A percentile compares a stretch with the other conserved stretches of the same genome.
phyloP scores from a whole-genome alignment of 192 early-diverging fungal species.

The Powellomyces hirtus region DNA sequence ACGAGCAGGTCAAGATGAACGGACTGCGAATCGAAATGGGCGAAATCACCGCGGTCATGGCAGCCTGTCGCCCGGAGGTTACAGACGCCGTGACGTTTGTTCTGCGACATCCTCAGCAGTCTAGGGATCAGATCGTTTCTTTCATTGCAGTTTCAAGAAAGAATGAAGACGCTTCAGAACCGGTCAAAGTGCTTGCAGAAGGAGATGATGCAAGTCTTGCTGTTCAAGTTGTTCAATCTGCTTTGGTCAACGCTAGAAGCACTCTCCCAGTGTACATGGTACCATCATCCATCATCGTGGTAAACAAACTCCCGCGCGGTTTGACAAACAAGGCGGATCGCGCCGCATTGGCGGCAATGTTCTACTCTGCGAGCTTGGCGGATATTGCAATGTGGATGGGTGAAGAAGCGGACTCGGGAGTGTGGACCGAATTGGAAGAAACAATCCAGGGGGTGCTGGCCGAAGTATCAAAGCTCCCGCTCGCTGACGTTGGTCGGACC shows the following conservation, averaged over 20 bases:
- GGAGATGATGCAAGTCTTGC: background rate
- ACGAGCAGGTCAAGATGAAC: constrained; percentile 45
- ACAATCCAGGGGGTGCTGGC: background rate
- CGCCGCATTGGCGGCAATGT: too few species aligned
- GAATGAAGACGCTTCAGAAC: background rate
- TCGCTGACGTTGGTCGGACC: constrained; percentile 2
- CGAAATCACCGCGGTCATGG: constrained; percentile 28
- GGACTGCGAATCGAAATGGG: constrained; percentile 43
- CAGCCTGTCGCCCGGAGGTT: background rate
- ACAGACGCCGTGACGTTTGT: constrained; percentile 10
- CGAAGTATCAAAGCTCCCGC: background rate
- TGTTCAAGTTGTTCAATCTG: background rate
- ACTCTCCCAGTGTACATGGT: constrained; percentile 16
- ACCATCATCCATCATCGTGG: background rate
- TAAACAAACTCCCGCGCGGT: constrained; percentile 9
- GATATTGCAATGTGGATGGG: background rate
- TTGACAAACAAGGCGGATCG: background rate
- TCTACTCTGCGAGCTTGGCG: too few species aligned
- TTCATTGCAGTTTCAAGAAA: background rate
- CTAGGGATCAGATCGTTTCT: constrained; percentile 17
- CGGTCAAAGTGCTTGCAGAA: background rate
- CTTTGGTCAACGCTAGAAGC: background rate
- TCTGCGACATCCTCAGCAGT: constrained; percentile 3
- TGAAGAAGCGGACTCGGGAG: background rate
- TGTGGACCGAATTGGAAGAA: background rate